Evolutionary conservation across 1,284 basidiomycete species (phyloP), one percentile per base, ranked within the genome.

Genomic region (Entoloma clypeatum): DNA sequence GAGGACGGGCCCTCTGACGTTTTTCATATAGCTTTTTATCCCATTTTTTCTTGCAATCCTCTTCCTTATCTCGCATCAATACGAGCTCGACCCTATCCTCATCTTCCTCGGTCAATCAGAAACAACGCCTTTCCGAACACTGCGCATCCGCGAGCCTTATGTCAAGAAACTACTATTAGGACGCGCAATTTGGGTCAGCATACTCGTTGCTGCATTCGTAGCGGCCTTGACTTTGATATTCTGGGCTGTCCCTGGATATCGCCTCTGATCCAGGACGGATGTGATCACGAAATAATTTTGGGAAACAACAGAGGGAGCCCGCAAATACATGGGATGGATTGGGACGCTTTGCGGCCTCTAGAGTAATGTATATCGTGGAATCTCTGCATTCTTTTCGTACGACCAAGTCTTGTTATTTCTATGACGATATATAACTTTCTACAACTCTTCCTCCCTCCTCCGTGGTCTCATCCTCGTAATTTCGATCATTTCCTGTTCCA

Each of bases 71-170:
- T 90, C 92, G 16, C 91, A 96, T 58, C 90, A 94, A 64, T 99
- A 99, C 67, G 92, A 95, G 62, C 81, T 98, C 41, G 94, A 97
- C 62, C 95, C 95, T 3, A 70, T 97, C 52, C 81, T 90, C 52
- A 81, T 92, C 47, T 89, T 92, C 71, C 63, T 91, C 50, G 79
- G 80, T 42, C 86, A 89, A 60, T 89, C 86, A 30, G 89, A 92
- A 62, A 89, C 89, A 14, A 91, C 92, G 9, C 93, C 94, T 2
- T 97, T 98, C 79, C 81, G 88, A 41, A 86, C 90, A 5, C 83
- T 97, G 39, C 74, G 74, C 18, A 91, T 99, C 42, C 79, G 84
- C 36, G 95, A 99, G 64, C 84, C 83, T 14, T 98, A 97, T 58
- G 92, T 99, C 51, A 81, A 81, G 67, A 91, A 90, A 59, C 73